Percentiles rank a stretch among this genome's conserved stretches.
These are phyloP conservation scores for Conticribra guillardii DNA, from an alignment of 108 stramenopile species.

Conservation along the genomic window DNA sequence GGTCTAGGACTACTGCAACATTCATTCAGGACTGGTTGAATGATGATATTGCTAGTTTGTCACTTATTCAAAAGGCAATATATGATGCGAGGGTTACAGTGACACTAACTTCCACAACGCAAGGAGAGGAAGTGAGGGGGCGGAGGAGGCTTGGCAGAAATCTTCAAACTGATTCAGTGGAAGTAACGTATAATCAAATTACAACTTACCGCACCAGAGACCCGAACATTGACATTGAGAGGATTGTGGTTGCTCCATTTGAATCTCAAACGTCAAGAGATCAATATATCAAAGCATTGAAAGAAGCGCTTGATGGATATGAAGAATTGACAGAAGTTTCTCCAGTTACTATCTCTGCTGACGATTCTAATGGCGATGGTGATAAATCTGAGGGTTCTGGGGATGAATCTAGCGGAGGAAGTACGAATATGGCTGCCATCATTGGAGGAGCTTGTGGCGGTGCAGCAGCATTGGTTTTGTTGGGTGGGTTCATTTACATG, in stretches of 20 bases:
- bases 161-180: constrained; percentile 30
- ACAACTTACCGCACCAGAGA: constrained; percentile 31
- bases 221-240: constrained; percentile 12
- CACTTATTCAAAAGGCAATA: constrained; percentile 13
- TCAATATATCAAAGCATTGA: constrained; percentile 20
- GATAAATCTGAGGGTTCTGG: constrained; percentile 3
- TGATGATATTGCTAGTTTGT: not conserved
- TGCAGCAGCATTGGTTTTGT: constrained; percentile 40
- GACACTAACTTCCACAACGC: not conserved
- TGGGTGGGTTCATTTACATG: constrained; percentile 25
- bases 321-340: constrained; percentile 33
- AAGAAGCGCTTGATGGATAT: constrained; percentile 32
- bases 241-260: constrained; percentile 20
- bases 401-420: constrained; percentile 1
- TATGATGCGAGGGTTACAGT: constrained; percentile 18
- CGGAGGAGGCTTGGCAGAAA: constrained; percentile 5
- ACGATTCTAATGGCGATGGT: not conserved
- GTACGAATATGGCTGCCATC: constrained; percentile 35
- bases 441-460: constrained; percentile 70
- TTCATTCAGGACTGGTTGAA: constrained; percentile 30
- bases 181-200: constrained; percentile 42
- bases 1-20: constrained; percentile 22
- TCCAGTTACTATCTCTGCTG: constrained; percentile 12
- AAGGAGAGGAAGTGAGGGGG: not conserved
- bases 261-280: constrained; percentile 10